Conservation (phyloP, 495 filamentous ascomycete species). For the Xylaria scruposa region DNA sequence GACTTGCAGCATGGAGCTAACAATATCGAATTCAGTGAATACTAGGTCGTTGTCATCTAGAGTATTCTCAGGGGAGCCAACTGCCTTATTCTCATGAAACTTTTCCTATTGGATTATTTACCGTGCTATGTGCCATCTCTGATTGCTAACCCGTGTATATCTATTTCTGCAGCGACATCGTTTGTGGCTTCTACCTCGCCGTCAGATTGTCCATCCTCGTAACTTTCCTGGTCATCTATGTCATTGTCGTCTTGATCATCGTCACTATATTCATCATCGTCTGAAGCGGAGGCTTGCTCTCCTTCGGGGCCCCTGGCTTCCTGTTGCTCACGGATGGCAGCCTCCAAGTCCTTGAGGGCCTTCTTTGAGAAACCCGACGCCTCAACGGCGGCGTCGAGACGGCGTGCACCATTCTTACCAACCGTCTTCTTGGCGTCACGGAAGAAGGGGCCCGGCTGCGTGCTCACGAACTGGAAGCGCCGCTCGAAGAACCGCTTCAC, state of each 20-base stretch:
- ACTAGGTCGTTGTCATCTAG: background rate
- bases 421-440: slow-evolving; percentile 80
- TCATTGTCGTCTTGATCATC: slow-evolving; percentile 21
- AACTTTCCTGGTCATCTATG: slow-evolving; percentile 3
- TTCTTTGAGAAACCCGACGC: slow-evolving; percentile 96
- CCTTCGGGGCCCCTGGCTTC: slow-evolving; percentile 50
- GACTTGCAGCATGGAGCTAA: background rate
- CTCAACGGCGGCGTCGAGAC: slow-evolving; percentile 86
- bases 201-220: background rate
- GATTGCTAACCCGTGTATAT: slow-evolving; percentile 30
- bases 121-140: slow-evolving; percentile 27
- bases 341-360: slow-evolving; percentile 90
- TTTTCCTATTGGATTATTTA: background rate
- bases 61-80: background rate
- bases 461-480: slow-evolving; percentile 84
- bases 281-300: slow-evolving; percentile 42
- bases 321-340: slow-evolving; percentile 76
- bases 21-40: background rate
- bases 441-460: slow-evolving; percentile 84
- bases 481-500: slow-evolving; percentile 91
- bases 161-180: slow-evolving; percentile 11
- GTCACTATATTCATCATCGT: slow-evolving; percentile 29
- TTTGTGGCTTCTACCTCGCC: background rate
- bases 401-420: slow-evolving; percentile 64
- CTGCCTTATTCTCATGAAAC: background rate